Percentiles rank a stretch among this genome's conserved stretches.
These are phyloP conservation scores for Trematosphaeria pertusa DNA, from an alignment of 2,329 filamentous ascomycete genomes.

Conservation along the genomic window DNA sequence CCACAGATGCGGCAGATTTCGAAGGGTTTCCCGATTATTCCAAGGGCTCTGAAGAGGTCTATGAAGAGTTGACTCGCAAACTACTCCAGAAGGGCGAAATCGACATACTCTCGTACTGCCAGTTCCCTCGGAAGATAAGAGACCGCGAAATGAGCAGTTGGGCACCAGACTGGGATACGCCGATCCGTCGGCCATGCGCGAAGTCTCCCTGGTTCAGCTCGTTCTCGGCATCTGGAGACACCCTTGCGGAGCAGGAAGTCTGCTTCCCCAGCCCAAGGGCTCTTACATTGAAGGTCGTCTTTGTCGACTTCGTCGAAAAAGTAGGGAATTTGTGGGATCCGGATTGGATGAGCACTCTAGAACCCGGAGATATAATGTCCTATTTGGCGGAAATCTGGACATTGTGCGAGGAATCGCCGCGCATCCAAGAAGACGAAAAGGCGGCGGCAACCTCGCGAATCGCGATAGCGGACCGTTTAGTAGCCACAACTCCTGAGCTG, in stretches of 20 bases:
- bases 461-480: neutral
- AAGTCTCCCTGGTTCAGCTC: neutral
- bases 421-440: neutral
- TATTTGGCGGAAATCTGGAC: neutral
- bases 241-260: neutral
- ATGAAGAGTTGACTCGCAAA: neutral
- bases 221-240: neutral
- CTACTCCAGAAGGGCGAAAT: neutral
- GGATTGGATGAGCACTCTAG: neutral
- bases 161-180: conserved; percentile 4
- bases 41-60: neutral
- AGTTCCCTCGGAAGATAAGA: conserved; percentile 1
- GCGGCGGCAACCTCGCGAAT: neutral
- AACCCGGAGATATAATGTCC: neutral
- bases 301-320: conserved; percentile 1
- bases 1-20: neutral
- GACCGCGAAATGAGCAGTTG: neutral
- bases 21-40: conserved; percentile 3
- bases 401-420: conserved; percentile 4
- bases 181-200: neutral
- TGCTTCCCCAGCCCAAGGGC: neutral
- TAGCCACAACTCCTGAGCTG: neutral
- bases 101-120: neutral
- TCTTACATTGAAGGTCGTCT: neutral
- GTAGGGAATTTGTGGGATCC: conserved; percentile 1